Evolutionary conservation across 1,284 basidiomycete species (phyloP), one percentile per base, ranked within the genome.

Genomic region (Lentinula novae-zelandiae): DNA sequence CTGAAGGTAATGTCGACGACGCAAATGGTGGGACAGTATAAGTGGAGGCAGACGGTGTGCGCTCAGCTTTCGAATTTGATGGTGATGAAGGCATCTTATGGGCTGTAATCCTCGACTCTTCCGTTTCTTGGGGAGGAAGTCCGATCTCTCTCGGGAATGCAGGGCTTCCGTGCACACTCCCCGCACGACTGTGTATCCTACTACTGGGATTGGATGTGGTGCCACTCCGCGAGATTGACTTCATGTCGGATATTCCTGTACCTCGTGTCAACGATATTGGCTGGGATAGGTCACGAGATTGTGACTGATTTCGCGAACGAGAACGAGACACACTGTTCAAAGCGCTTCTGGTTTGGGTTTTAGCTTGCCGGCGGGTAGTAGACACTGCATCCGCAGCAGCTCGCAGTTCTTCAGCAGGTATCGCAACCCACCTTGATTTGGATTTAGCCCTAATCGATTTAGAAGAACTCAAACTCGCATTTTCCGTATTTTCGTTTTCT

Each of bases 161-260:
- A 46, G 44, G 74, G 52, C 75, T 75, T 5, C 68, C 71, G 38
- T 72, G 72, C 4, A 66, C 53, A 58, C 73, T 74, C 34, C 62
- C 67, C 12, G 72, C 63, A 50, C 71, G 68, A 61, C 73, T 75
- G 36, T 71, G 68, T 38, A 58, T 36, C 15, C 57, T 58, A 27
- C 57, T 58, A 40, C 44, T 49, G 12, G 17, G 40, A 12, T 12
- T n/a, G 20, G 54, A 54, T n/a, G 53, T 3, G 39, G 39, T 44
- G 4, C 39, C 38, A 27, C 17, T 39, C 4, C 39, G 39, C 8
- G 53, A 42, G 33, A 40, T 22, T 8, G 53, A 54, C 9, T 7
- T 46, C 8, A 9, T 46, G 9, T 2, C 44, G 44, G 8, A 5
- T 20, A 5, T 38, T 53, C 17, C 52, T 20, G 36, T 7, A 3